A percentile compares a stretch with the other conserved stretches of the same genome.
These are phyloP conservation scores for Pichia inconspicua DNA, from an alignment of 1,139 yeast genomes.

Conservation along the genomic window DNA sequence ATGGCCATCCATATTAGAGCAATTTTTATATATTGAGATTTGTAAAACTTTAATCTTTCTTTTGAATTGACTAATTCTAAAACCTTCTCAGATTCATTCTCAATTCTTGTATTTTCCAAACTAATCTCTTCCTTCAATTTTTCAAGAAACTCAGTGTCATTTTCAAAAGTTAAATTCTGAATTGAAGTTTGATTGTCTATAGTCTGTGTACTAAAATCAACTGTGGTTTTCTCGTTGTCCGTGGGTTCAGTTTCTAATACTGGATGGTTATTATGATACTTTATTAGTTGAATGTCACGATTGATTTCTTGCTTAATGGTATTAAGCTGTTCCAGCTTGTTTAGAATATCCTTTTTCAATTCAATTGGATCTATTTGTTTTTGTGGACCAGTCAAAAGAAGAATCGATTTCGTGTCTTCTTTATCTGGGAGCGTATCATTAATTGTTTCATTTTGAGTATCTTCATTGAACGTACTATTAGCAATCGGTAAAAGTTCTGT, in stretches of 20 bases:
- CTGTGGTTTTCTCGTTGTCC: too few relatives aligned
- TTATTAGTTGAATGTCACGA: neutral
- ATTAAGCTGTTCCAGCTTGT: conserved; percentile 4
- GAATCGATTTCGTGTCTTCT: neutral
- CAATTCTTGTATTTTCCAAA: conserved; percentile 20
- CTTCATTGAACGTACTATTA: conserved; percentile 5
- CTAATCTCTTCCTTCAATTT: conserved; percentile 21
- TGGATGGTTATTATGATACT: neutral
- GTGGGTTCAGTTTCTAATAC: neutral
- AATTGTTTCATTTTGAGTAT: neutral
- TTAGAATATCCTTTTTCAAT: conserved; percentile 2
- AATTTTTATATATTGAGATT: conserved; percentile 12
- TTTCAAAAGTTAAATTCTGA: conserved; percentile 2
- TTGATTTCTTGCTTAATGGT: conserved; percentile 1
- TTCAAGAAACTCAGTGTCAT: conserved; percentile 18
- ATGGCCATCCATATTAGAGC: conserved; percentile 12
- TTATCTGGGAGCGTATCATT: neutral
- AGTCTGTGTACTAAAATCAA: neutral
- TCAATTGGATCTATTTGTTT: neutral
- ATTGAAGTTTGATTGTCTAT: neutral
- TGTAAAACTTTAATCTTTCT: conserved; percentile 7
- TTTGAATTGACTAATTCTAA: conserved; percentile 14
- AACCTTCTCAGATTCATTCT: conserved; percentile 21
- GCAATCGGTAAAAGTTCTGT: conserved; percentile 2
- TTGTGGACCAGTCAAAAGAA: neutral